phyloP scores from a whole-genome alignment of 2,329 filamentous ascomycete genomes.

The Dactylonectria estremocensis region DNA sequence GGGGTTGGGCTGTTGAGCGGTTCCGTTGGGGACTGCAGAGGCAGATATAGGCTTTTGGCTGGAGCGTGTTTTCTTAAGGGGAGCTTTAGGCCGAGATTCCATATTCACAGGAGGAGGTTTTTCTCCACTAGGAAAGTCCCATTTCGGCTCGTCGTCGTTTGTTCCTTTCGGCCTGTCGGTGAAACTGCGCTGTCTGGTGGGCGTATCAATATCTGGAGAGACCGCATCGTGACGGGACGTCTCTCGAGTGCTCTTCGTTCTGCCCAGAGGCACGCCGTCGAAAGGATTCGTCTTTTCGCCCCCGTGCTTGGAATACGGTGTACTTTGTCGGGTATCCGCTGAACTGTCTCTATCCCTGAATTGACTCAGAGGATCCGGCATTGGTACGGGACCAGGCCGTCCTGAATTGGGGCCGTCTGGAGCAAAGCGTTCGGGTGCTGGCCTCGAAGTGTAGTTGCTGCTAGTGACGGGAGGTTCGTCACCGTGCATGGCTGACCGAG shows the following conservation, averaged over 20 bases:
- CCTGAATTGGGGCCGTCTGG: constrained; percentile 34
- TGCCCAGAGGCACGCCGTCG: constrained; percentile 61
- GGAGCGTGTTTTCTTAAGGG: constrained; percentile 43
- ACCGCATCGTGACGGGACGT: constrained; percentile 47
- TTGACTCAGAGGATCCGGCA: constrained; percentile 64
- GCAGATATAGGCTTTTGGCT: constrained; percentile 36
- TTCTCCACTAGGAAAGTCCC: neutral
- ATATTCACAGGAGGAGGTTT: constrained; percentile 28
- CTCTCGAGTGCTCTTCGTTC: constrained; percentile 64
- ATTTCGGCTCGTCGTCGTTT: constrained; percentile 21
- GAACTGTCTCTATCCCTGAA: constrained; percentile 60
- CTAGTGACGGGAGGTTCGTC: constrained; percentile 68
- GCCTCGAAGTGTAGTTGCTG: constrained; percentile 65
- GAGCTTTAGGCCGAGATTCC: constrained; percentile 43
- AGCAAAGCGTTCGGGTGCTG: constrained; percentile 45
- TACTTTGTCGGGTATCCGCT: constrained; percentile 68
- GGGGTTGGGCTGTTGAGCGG: constrained; percentile 23
- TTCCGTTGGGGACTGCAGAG: constrained; percentile 10
- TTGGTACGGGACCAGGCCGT: constrained; percentile 40
- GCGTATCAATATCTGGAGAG: constrained; percentile 41
- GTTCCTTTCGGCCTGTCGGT: constrained; percentile 49
- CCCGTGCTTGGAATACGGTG: constrained; percentile 69
- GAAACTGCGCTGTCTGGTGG: constrained; percentile 51
- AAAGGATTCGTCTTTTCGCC: constrained; percentile 74
- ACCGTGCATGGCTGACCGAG: constrained; percentile 62